Conservation (phyloP, 106 monocot species). For the Cymbidium sinense region DNA sequence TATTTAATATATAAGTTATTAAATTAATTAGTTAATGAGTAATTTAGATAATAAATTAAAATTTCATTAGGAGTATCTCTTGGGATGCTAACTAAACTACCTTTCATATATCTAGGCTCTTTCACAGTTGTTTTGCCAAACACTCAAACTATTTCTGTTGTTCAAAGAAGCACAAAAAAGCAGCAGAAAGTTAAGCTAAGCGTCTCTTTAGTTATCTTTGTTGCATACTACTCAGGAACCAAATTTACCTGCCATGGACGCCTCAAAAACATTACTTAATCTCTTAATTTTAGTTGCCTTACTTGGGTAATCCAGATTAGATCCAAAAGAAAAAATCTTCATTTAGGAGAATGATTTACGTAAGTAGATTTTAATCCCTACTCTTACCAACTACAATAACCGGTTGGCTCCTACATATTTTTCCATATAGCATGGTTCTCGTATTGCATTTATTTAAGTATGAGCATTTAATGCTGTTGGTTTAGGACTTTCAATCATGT, state of each 20-base stretch:
- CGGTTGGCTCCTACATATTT: background rate
- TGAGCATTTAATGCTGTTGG: background rate
- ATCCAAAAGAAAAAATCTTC: background rate
- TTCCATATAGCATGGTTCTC: background rate
- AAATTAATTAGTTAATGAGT: background rate
- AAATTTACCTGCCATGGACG: background rate
- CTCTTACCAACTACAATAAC: background rate
- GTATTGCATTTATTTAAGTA: background rate
- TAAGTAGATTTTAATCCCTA: background rate
- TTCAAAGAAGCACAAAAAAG: no score
- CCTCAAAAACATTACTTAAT: background rate
- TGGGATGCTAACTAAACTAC: no score
- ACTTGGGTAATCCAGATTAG: background rate
- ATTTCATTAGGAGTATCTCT: background rate
- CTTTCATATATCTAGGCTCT: no score
- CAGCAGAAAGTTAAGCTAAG: no score
- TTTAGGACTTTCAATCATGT: background rate
- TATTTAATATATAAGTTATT: background rate
- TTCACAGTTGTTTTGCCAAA: no score
- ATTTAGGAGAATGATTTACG: background rate
- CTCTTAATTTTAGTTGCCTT: background rate
- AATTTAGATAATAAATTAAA: background rate
- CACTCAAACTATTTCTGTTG: no score
- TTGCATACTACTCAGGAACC: background rate
- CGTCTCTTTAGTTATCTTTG: background rate